Base-by-base conservation (phyloP, 2,329 filamentous ascomycete genomes). In the Colletotrichum endophyticum region DNA sequence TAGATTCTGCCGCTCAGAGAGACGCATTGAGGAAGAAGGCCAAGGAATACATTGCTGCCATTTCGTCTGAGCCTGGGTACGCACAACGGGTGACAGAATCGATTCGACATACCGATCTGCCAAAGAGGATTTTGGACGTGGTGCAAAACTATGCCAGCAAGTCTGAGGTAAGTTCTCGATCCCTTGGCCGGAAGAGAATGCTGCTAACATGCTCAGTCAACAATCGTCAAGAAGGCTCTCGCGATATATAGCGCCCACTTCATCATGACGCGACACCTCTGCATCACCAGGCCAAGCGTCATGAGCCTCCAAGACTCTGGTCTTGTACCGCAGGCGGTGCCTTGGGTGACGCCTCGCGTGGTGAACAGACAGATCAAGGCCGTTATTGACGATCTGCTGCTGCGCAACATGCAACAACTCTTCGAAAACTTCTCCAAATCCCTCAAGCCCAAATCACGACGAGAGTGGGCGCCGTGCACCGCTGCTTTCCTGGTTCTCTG, bases 171-270 rank as follows among this genome's bases (percentile, higher is more conserved):
- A 82, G 86, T 80, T 44, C 25, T 15, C 39, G 8, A 25, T 66
- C 4, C 6, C 34, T 16, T 44, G 16, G 22, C 19, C 11, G 13
- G 9, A 25, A 13, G 44, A 22, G 32, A 36, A 19, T 27, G 13
- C 44, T 36, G 27, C 49, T 64, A 9, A 66, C 25, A 25, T 27
- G 36, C 32, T 25, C 39, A 89, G 83, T 88, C 87, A 2, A 75
- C 85, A 12, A 89, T 92, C 80, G 90, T 91, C 61, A 88, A 88
- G 80, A 86, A 86, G 53, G 89, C 90, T 2, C 84, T 92, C 25
- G 86, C 86, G 49, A 88, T 92, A 66, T 91, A 91, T 81, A 87
- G 87, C 59, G 90, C 90, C 86, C 89, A 92, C 80, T 92, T 91
- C 80, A 84, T 91, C 77, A 88, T 92, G 83, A 88, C 88, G 8